Conservation (phyloP, 352 stramenopile species). For the Phytopythium vexans region DNA sequence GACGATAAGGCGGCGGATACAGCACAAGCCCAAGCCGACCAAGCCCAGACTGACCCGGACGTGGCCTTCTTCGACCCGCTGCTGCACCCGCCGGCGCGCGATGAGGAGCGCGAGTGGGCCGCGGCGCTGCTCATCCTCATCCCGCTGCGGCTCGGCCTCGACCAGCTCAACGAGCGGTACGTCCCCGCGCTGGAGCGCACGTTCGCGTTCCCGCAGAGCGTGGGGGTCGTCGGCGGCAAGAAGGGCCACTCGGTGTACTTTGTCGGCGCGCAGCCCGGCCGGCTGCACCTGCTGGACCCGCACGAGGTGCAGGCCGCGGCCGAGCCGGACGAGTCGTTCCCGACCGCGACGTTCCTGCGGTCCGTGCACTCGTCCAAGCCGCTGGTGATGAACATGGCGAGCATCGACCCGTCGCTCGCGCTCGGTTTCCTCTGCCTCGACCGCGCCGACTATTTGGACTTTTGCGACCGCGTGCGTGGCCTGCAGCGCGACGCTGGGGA, state of each 20-base stretch:
- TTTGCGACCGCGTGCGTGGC: constrained; percentile 42
- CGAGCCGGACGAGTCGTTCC: constrained; percentile 72
- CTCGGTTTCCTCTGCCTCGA: constrained; percentile 92
- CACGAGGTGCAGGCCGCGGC: constrained; percentile 68
- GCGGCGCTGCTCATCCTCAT: constrained; percentile 90
- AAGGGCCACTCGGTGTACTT: constrained; percentile 95
- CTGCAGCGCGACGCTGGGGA: constrained; percentile 42
- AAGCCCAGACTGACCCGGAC: not conserved
- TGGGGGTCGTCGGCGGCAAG: constrained; percentile 94
- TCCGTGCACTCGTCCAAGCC: constrained; percentile 51
- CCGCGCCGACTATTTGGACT: constrained; percentile 67
- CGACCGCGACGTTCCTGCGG: constrained; percentile 61
- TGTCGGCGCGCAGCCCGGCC: constrained; percentile 86
- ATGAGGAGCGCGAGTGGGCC: constrained; percentile 67
- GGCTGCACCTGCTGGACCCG: constrained; percentile 81
- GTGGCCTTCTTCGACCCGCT: constrained; percentile 81
- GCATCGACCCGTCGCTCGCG: constrained; percentile 92
- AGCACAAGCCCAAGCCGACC: not conserved
- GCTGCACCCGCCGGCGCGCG: constrained; percentile 57
- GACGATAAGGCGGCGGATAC: constrained; percentile 12
- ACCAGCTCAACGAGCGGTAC: constrained; percentile 82
- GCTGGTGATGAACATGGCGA: constrained; percentile 79
- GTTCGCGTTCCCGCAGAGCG: constrained; percentile 90
- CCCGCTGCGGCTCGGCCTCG: constrained; percentile 89
- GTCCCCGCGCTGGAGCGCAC: constrained; percentile 69